Conservation (phyloP, 23 red algal genomes). For the Agarophyton chilense region DNA sequence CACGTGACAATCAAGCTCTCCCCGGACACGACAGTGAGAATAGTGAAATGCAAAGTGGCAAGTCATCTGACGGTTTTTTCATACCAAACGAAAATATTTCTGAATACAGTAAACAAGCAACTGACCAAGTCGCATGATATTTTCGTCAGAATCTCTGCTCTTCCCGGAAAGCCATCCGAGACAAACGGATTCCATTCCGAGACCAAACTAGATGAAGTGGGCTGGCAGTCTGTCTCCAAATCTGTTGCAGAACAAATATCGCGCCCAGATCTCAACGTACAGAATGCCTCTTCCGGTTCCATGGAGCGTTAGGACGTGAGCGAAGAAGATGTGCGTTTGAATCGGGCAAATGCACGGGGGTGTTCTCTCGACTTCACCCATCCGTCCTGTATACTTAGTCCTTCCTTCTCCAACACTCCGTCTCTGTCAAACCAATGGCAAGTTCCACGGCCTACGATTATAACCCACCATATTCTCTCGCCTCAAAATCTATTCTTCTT, state of each 20-base stretch:
- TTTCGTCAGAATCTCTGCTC: neutral
- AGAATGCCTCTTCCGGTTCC: neutral
- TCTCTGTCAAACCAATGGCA: slow-evolving; percentile 54
- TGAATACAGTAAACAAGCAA: neutral
- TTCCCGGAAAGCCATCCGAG: neutral
- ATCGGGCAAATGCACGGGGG: neutral
- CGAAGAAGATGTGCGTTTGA: neutral
- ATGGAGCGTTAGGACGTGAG: neutral
- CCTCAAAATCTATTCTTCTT: slow-evolving; percentile 37
- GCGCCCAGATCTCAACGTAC: neutral
- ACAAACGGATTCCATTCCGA: neutral
- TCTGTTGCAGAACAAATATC: slow-evolving; percentile 42
- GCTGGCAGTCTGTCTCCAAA: slow-evolving; percentile 26
- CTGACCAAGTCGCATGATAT: neutral
- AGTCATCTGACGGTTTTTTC: slow-evolving; percentile 37
- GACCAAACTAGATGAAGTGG: slow-evolving; percentile 26
- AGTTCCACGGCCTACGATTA: neutral
- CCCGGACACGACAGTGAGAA: neutral
- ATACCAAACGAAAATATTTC: slow-evolving; percentile 29
- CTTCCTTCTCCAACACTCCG: slow-evolving; percentile 28
- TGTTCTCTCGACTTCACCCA: slow-evolving; percentile 36
- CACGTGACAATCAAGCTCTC: neutral
- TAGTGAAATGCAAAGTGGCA: slow-evolving; percentile 20
- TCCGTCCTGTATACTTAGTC: slow-evolving; percentile 38
- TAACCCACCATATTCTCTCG: slow-evolving; percentile 17